phyloP scores from a whole-genome alignment of 2,329 filamentous ascomycete species.

The Aspergillus sclerotialis region DNA sequence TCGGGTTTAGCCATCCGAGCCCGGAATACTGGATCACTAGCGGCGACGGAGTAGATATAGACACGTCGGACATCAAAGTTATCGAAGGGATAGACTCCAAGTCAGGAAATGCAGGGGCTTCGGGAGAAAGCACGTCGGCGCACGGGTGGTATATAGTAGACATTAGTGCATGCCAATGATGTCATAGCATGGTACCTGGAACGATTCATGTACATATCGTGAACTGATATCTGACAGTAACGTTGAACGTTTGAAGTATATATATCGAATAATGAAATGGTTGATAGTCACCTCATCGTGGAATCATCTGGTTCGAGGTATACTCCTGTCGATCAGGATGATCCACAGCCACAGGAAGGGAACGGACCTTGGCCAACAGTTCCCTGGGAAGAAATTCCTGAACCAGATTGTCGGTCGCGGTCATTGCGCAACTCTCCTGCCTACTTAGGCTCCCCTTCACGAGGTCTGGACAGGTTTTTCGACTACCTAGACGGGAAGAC shows the following conservation, averaged over 20 bases:
- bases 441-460: too few species aligned
- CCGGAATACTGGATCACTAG: conserved; percentile 38
- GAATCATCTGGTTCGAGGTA: background rate
- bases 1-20: conserved; percentile 29
- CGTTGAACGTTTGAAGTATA: too few species aligned
- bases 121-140: conserved; percentile 16
- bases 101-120: conserved; percentile 28
- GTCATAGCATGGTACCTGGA: background rate
- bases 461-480: too few species aligned
- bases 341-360: background rate
- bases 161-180: conserved; percentile 19
- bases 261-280: too few species aligned
- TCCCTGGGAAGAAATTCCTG: background rate
- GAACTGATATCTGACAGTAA: too few species aligned
- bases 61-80: conserved; percentile 23
- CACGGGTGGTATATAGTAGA: conserved; percentile 28
- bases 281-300: too few species aligned
- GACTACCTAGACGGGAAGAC: too few species aligned
- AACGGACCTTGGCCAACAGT: background rate
- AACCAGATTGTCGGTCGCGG: too few species aligned
- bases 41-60: conserved; percentile 19
- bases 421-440: too few species aligned
- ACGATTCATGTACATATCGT: background rate
- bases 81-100: conserved; percentile 25
- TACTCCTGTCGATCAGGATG: background rate